Evolutionary conservation across 2,329 filamentous ascomycete genomes (phyloP).

Genomic region (Leptographium lundbergii): DNA sequence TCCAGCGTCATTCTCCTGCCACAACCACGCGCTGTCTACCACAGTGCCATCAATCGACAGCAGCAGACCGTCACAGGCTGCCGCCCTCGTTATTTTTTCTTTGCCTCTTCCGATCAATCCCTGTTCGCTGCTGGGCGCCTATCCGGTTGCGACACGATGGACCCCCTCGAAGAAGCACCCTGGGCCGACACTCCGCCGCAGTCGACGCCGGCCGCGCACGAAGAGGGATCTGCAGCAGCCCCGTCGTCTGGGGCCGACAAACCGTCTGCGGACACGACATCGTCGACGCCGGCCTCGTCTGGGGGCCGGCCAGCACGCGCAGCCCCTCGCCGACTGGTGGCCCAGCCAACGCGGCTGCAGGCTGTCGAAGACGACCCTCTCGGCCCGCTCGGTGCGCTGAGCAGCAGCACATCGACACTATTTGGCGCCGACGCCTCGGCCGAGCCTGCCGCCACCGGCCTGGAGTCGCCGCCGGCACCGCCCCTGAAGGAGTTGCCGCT

Average conservation of each 20-base stretch:
- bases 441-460: neutral
- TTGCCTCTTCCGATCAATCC: neutral
- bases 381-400: slow-evolving; percentile 57
- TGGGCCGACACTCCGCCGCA: slow-evolving; percentile 34
- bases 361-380: slow-evolving; percentile 64
- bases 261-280: slow-evolving; percentile 8
- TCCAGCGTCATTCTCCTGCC: neutral
- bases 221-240: slow-evolving; percentile 12
- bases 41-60: neutral
- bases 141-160: slow-evolving; percentile 22
- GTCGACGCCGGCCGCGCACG: slow-evolving; percentile 4
- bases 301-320: slow-evolving; percentile 29
- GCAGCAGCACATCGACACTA: slow-evolving; percentile 16
- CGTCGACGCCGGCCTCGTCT: slow-evolving; percentile 17
- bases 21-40: neutral
- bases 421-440: slow-evolving; percentile 2
- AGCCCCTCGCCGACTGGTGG: slow-evolving; percentile 50
- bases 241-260: slow-evolving; percentile 20
- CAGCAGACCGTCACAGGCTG: neutral
- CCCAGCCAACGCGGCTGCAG: slow-evolving; percentile 66
- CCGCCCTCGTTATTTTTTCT: neutral
- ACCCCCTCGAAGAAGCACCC: slow-evolving; percentile 37
- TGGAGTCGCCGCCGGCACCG: slow-evolving; percentile 47
- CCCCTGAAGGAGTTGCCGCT: slow-evolving; percentile 54
- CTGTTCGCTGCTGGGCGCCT: neutral